Evolutionary conservation across 2,329 filamentous ascomycete genomes (phyloP).

Genomic region (Cercospora sp.): DNA sequence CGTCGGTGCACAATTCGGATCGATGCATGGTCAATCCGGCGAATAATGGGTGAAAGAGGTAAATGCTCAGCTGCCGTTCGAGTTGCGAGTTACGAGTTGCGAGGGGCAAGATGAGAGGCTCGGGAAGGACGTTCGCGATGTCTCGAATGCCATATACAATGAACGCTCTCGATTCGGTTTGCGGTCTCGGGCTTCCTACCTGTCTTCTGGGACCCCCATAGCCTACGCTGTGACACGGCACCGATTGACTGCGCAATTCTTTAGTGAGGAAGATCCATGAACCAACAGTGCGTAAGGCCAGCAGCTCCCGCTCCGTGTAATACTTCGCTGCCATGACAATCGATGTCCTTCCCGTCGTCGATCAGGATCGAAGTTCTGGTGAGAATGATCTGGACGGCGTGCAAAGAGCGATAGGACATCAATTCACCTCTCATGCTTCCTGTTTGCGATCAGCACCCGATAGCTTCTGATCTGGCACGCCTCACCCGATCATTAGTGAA

Average conservation of each 20-base stretch:
- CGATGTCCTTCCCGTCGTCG: too few relatives aligned
- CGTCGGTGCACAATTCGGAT: conserved; percentile 27
- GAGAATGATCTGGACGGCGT: too few relatives aligned
- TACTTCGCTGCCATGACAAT: neutral
- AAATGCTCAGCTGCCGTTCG: neutral
- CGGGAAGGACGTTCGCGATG: neutral
- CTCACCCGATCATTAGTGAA: neutral
- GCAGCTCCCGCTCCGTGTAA: neutral
- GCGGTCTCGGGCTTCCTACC: neutral
- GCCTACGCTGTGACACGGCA: too few relatives aligned
- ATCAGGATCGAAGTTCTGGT: too few relatives aligned
- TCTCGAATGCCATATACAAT: neutral
- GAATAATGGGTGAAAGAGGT: conserved; percentile 10
- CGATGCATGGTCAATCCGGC: conserved; percentile 33
- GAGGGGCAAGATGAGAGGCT: neutral
- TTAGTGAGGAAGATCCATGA: too few relatives aligned
- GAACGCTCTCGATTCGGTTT: neutral
- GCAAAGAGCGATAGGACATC: neutral
- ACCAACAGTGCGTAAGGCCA: too few relatives aligned
- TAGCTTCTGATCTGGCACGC: neutral
- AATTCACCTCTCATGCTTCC: neutral
- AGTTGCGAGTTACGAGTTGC: neutral
- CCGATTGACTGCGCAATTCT: too few relatives aligned
- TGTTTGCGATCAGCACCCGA: neutral
- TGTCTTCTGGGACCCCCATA: neutral